These are phyloP conservation scores for Phytophthora palmivora DNA, from an alignment of 352 stramenopile species.

Conservation along the genomic window DNA sequence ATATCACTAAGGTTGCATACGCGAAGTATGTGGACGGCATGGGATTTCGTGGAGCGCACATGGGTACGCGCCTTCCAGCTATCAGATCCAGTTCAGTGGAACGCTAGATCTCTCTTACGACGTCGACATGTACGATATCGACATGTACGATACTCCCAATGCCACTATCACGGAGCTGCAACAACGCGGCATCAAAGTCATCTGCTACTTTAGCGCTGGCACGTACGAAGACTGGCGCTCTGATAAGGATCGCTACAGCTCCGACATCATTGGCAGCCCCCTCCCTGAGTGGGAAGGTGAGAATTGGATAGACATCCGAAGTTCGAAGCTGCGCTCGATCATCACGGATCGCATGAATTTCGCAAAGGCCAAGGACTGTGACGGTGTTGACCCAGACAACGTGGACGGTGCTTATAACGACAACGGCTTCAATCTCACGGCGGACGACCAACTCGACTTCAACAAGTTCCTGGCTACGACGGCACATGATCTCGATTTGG, in stretches of 20 bases:
- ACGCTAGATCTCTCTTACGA: conserved; percentile 39
- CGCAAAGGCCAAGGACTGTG: conserved; percentile 55
- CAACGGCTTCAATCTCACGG: conserved; percentile 43
- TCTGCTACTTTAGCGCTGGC: conserved; percentile 69
- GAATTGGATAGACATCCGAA: conserved; percentile 50
- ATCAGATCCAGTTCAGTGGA: conserved; percentile 46
- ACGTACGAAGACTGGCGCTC: conserved; percentile 61
- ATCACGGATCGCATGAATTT: conserved; percentile 49
- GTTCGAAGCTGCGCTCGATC: conserved; percentile 43
- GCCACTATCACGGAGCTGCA: conserved; percentile 38
- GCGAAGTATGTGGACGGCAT: too few species aligned
- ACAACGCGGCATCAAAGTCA: conserved; percentile 41
- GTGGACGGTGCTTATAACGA: conserved; percentile 55
- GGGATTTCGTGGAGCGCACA: conserved; percentile 2
- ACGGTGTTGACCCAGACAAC: conserved; percentile 66
- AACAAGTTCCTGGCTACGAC: conserved; percentile 49
- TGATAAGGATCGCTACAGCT: conserved; percentile 48
- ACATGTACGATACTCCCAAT: conserved; percentile 46
- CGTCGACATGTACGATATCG: conserved; percentile 46
- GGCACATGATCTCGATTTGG: conserved; percentile 45
- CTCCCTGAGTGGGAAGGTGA: conserved; percentile 47
- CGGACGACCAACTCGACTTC: conserved; percentile 53
- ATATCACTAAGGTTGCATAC: too few species aligned
- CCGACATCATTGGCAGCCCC: conserved; percentile 39
- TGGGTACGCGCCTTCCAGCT: conserved; percentile 17